Conservation (phyloP, 2,329 filamentous ascomycete species). For the Penicillium sp. region DNA sequence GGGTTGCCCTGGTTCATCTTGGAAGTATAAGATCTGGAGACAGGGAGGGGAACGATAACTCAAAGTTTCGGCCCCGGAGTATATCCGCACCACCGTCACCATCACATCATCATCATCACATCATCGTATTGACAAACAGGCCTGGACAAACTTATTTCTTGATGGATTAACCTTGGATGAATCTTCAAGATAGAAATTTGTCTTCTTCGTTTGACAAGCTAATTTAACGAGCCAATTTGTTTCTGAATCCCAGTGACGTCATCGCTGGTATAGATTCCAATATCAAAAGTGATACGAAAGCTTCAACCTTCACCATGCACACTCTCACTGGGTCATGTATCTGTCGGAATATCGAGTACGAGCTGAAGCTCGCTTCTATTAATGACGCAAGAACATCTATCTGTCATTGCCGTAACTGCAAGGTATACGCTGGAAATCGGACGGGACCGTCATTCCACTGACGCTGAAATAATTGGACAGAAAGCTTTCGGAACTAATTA, state of each 20-base stretch:
- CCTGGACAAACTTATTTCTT: too few relatives aligned
- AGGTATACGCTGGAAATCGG: slow-evolving; percentile 28
- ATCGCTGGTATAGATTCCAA: neutral
- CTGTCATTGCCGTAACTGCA: slow-evolving; percentile 55
- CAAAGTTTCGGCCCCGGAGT: neutral
- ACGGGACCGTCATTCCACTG: neutral
- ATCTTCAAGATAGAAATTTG: neutral
- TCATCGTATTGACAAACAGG: neutral
- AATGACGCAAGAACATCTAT: slow-evolving; percentile 52
- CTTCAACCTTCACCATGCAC: slow-evolving; percentile 23
- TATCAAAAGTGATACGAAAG: neutral
- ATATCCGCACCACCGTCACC: neutral
- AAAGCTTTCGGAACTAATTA: slow-evolving; percentile 53
- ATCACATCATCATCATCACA: slow-evolving; percentile 1
- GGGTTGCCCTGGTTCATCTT: neutral
- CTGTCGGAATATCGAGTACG: slow-evolving; percentile 49
- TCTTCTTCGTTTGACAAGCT: neutral
- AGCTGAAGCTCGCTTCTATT: slow-evolving; percentile 43
- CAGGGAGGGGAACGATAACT: neutral
- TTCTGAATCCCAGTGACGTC: neutral
- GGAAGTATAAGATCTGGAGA: neutral
- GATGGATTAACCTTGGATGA: too few relatives aligned
- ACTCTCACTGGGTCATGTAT: slow-evolving; percentile 46
- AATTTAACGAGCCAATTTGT: neutral
- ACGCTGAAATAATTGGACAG: slow-evolving; percentile 20